These are phyloP conservation scores for Suillus plorans DNA, from an alignment of 768 basidiomycete genomes.

Conservation along the genomic window DNA sequence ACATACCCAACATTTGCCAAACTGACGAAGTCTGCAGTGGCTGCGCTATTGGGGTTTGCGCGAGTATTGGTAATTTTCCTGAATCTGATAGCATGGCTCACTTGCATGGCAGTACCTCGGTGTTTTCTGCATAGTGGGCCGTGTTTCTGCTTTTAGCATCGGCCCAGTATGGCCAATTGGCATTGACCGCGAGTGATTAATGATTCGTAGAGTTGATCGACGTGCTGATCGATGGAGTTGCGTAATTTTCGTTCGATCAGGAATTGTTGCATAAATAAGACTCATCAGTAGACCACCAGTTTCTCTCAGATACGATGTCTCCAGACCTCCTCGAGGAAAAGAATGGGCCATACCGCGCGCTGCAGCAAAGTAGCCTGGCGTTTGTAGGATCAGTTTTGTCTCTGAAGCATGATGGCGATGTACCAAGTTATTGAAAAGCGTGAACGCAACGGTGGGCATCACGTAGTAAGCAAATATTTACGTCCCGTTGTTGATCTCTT, in stretches of 20 bases:
- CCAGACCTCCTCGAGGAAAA: not conserved
- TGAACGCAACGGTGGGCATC: conserved; percentile 47
- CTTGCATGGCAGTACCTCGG: not conserved
- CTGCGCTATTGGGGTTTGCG: not conserved
- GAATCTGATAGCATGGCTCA: not conserved
- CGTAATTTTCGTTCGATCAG: not conserved
- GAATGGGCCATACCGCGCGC: conserved; percentile 22
- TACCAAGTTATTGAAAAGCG: conserved; percentile 53
- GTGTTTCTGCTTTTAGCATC: not conserved
- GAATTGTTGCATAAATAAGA: not conserved
- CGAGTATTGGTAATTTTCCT: too few species aligned
- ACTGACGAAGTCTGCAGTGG: not conserved
- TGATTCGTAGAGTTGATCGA: not conserved
- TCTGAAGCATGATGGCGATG: conserved; percentile 42
- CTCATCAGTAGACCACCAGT: too few species aligned
- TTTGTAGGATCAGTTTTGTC: conserved; percentile 11
- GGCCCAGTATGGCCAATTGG: too few species aligned
- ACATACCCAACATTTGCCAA: not conserved
- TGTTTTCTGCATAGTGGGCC: not conserved
- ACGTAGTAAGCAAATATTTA: conserved; percentile 40
- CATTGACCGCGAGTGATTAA: not conserved
- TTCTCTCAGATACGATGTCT: too few species aligned
- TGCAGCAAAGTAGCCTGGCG: conserved; percentile 7
- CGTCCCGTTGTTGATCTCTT: conserved; percentile 29
- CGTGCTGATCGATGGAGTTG: not conserved